Conservation (phyloP, 768 basidiomycete genomes). For the Suillus subaureus region DNA sequence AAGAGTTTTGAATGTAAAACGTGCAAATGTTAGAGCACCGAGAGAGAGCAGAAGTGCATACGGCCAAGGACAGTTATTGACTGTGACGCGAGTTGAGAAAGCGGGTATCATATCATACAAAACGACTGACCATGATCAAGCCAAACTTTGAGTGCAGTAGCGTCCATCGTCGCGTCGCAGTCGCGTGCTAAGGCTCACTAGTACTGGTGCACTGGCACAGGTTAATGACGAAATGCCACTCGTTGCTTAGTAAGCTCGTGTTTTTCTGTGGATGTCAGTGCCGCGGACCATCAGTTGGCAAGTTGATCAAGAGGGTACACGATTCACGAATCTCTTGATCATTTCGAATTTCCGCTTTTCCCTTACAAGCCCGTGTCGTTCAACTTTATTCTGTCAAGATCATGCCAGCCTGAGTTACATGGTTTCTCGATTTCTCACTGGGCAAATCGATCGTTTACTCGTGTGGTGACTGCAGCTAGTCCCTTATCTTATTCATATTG, state of each 20-base stretch:
- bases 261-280: no score
- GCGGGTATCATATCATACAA: not conserved
- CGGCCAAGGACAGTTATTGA: conserved; percentile 34
- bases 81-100: conserved; percentile 19
- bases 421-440: conserved; percentile 4
- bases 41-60: conserved; percentile 42
- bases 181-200: no score
- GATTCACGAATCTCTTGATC: not conserved
- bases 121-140: conserved; percentile 9
- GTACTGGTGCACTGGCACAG: no score
- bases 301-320: no score
- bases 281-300: no score
- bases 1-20: conserved; percentile 59
- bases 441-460: not conserved
- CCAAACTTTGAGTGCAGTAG: conserved; percentile 13
- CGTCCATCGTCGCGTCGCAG: conserved; percentile 8
- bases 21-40: conserved; percentile 55
- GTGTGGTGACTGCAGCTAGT: not conserved
- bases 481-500: not conserved
- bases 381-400: not conserved
- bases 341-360: not conserved
- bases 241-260: not conserved
- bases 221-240: no score
- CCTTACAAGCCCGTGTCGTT: not conserved
- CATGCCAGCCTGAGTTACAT: not conserved